phyloP scores from a whole-genome alignment of 768 basidiomycete genomes.

The Dendrothele bispora region DNA sequence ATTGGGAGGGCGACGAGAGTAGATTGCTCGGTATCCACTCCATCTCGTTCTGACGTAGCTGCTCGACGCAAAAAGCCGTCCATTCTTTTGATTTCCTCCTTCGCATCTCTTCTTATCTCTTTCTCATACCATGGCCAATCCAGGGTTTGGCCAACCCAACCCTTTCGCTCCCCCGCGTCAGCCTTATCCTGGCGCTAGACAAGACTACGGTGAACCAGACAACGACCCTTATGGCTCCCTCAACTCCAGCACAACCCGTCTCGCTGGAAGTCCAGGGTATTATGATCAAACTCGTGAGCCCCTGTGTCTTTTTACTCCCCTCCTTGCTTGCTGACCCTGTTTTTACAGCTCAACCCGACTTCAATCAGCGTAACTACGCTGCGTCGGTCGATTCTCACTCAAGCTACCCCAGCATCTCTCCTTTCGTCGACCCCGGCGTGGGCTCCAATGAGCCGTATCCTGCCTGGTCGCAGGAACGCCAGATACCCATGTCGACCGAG shows the following conservation, averaged over 20 bases:
- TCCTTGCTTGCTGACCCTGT: constrained; percentile 19
- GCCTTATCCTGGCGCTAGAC: constrained; percentile 27
- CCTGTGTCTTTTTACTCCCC: constrained; percentile 14
- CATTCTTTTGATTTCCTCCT: constrained; percentile 30
- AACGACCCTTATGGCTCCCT: constrained; percentile 52
- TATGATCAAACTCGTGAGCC: constrained; percentile 9
- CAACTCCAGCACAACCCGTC: constrained; percentile 55
- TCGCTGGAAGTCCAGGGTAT: constrained; percentile 42
- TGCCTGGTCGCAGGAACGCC: constrained; percentile 90
- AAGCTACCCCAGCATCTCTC: constrained; percentile 57
- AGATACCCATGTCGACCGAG: constrained; percentile 95
- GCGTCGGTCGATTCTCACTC: constrained; percentile 63
- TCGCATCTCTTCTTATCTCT: constrained; percentile 12
- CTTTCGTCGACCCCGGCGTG: constrained; percentile 56
- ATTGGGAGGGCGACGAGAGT: no score
- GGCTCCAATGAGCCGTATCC: constrained; percentile 76
- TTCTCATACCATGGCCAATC: constrained; percentile 27
- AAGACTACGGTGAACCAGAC: constrained; percentile 43
- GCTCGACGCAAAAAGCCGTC: constrained; percentile 23
- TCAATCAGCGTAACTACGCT: constrained; percentile 46
- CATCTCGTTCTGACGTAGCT: background rate
- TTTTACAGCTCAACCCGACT: constrained; percentile 27
- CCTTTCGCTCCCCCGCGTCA: constrained; percentile 21
- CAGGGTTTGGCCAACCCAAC: constrained; percentile 40
- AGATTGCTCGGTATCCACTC: no score